Evolutionary conservation across 768 basidiomycete genomes (phyloP).

Genomic region (Vararia minispora): DNA sequence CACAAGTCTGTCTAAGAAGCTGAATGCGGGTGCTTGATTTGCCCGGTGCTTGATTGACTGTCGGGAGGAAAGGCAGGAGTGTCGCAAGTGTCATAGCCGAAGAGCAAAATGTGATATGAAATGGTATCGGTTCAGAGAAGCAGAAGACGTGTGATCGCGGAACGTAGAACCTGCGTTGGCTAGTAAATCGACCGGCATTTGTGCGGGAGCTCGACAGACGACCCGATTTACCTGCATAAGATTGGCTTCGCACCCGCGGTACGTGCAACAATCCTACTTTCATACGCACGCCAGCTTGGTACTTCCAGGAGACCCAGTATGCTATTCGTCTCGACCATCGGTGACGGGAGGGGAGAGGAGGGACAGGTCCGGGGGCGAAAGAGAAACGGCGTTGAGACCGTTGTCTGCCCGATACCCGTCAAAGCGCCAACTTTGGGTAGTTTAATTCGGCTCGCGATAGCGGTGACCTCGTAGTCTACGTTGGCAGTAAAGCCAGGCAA

Average conservation of each 20-base stretch:
- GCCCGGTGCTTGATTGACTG: conserved; percentile 19
- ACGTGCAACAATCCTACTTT: conserved; percentile 22
- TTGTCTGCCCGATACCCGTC: conserved; percentile 21
- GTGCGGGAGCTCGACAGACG: background rate
- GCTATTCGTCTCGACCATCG: conserved; percentile 22
- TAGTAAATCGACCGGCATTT: background rate
- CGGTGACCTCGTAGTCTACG: conserved; percentile 52
- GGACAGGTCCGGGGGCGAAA: conserved; percentile 62
- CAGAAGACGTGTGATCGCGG: conserved; percentile 52
- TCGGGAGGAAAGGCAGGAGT: conserved; percentile 51
- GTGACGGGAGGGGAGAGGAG: conserved; percentile 35
- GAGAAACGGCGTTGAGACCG: conserved; percentile 47
- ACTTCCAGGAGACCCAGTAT: conserved; percentile 31
- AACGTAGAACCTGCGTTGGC: conserved; percentile 31
- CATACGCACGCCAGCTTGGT: conserved; percentile 40
- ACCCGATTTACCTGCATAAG: conserved; percentile 1
- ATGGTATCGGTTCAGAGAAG: conserved; percentile 50
- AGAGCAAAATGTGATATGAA: conserved; percentile 51
- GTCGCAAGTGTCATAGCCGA: conserved; percentile 43
- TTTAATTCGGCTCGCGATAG: conserved; percentile 42
- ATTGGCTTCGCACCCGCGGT: background rate
- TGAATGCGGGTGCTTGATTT: conserved; percentile 40
- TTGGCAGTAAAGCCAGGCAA: conserved; percentile 62
- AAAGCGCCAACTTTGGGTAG: conserved; percentile 33
- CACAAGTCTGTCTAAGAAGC: conserved; percentile 54